Base-by-base conservation (phyloP, 108 stramenopile species). In the Schizochytrium sp. region DNA sequence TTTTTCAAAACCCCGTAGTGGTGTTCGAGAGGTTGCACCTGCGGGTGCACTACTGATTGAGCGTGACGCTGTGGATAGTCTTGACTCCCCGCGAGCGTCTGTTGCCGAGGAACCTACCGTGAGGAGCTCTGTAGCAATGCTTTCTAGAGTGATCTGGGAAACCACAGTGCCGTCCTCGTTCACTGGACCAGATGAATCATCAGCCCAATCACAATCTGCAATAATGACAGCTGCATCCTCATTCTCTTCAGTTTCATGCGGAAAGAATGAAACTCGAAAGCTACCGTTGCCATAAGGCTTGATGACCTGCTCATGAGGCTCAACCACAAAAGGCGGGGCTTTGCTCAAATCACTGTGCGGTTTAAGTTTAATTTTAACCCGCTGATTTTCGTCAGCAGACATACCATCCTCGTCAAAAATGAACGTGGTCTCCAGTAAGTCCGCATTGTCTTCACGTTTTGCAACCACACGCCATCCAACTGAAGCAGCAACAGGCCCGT, bases 401-500 rank as follows among this genome's bases (percentile, higher is more conserved):
- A 64, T 64, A 4, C 19, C 19, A 4, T 64, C 17, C 12, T 4
- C 61, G 19, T 64, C 61, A 64, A 64, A 64, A 13, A n/a, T 42
- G 8, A 83, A 38, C 13, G 1, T 38, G 8, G 73, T 53, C 19
- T 83, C 49, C 73, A 83, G 7, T 46, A 83, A 28, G 13, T 83
- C 73, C n/a, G 73, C 73, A 46, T 83, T 53, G 47, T 46, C 44
- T 53, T 28, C 73, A 13, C 73, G 73, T 50, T 83, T 19, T 46
- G 73, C 73, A 42, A 83, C 73, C 19, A 83, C 73, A 38, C 73
- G 50, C 73, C 73, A 83, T 28, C 28, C n/a, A 19, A 83, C 50
- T 4, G n/a, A n/a, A 4, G 73, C 46, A 8, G 10, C 73, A 4
- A 83, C 50, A 8, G 73, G 73, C 0, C 73, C 73, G 19, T 83